Evolutionary conservation across 768 basidiomycete genomes (phyloP), one percentile per base, ranked within the genome.

Genomic region (Leccinellum luteum): DNA sequence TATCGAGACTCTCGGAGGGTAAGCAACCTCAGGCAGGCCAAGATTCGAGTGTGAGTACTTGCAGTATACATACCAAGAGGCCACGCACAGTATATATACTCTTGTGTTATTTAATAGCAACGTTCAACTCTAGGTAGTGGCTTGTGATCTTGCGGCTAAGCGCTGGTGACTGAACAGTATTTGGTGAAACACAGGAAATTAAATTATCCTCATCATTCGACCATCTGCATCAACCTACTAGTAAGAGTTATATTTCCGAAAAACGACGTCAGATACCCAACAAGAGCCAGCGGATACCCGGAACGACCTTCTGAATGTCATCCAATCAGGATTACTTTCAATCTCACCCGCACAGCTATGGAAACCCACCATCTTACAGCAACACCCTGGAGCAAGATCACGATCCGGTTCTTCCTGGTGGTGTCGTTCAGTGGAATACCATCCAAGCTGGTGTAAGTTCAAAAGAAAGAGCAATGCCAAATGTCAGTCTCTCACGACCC

Each of bases 391-490:
- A 69, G 23, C 64, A 66, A 48, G 75, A 77, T 19, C 66, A 66
- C 58, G 67, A 74, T n/a, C 69, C 69, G 19, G 57, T 66, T 30
- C 14, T 66, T 34, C 66, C 67, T 23, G 60, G 64, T 49, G 64
- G 69, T 34, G 58, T 69, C 51, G 52, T 52, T 12, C 67, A 65
- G 34, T 73, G 70, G 72, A 52, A 28, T 45, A 30, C 55, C 54
- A 52, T 51, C 38, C 23, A 54, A 32, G 52, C 52, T 25, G 65
- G 55, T 58, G 65, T 59, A 64, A 67, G 47, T 63, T 65, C 23
- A 48, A 53, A 57, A 55, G 75, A 74, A 63, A 68, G 75, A 61
- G 61, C 60, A 23, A 66, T 73, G 52, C 66, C 67, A 27, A 59
- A 55, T 52, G 74, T 77, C 48, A 72, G 75, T 73, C 61, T 61